Evolutionary conservation across 495 filamentous ascomycete species (phyloP).

Genomic region (Sabuloglossum arenarium): DNA sequence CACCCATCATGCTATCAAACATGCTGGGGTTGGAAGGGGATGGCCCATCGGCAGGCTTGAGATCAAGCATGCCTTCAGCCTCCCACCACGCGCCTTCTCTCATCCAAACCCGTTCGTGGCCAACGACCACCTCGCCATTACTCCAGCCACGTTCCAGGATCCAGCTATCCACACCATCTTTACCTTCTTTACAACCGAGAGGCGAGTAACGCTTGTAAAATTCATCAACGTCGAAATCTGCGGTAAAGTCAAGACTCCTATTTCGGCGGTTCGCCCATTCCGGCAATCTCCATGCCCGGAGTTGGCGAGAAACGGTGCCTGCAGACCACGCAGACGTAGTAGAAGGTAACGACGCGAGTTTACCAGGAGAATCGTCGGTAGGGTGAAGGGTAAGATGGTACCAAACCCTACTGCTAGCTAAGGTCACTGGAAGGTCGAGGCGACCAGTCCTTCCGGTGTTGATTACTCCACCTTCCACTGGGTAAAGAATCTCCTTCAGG

Average conservation of each 20-base stretch:
- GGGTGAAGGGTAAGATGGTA: slow-evolving; percentile 87
- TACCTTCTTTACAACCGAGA: slow-evolving; percentile 74
- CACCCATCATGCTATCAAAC: slow-evolving; percentile 24
- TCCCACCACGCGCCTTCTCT: slow-evolving; percentile 93
- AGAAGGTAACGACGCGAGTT: slow-evolving; percentile 36
- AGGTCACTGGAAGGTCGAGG: slow-evolving; percentile 43
- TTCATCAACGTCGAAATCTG: slow-evolving; percentile 88
- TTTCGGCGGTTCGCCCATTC: slow-evolving; percentile 93
- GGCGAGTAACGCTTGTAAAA: slow-evolving; percentile 62
- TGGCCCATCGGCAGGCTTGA: slow-evolving; percentile 32
- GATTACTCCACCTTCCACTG: slow-evolving; percentile 52
- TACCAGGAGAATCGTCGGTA: slow-evolving; percentile 63
- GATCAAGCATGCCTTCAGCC: slow-evolving; percentile 85
- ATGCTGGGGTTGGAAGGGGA: slow-evolving; percentile 19
- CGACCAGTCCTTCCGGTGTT: slow-evolving; percentile 51
- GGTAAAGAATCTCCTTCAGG: slow-evolving; percentile 63
- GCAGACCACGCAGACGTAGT: slow-evolving; percentile 69
- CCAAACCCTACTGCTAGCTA: slow-evolving; percentile 78
- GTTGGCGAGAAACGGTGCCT: slow-evolving; percentile 71
- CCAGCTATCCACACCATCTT: slow-evolving; percentile 91
- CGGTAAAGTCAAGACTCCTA: slow-evolving; percentile 87
- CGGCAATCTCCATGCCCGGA: slow-evolving; percentile 77
- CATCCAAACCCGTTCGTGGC: slow-evolving; percentile 85
- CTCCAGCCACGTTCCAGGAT: slow-evolving; percentile 91
- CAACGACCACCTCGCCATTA: slow-evolving; percentile 87